Evolutionary conservation across 441 rosid genomes (phyloP).

Genomic region (Bocquillonia castaneifolia): DNA sequence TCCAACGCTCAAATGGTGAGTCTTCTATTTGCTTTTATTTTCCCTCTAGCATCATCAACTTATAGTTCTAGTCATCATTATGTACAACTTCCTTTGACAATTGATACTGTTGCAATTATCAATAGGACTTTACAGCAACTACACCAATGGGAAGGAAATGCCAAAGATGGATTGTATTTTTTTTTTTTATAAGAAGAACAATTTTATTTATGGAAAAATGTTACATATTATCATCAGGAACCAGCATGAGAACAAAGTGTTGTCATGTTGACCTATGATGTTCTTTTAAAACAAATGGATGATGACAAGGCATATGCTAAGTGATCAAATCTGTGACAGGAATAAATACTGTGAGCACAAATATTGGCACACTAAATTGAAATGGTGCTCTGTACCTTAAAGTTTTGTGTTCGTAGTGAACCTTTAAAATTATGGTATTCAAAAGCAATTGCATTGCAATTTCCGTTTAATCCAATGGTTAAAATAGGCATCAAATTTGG

Average conservation of each 20-base stretch:
- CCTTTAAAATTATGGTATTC: not conserved
- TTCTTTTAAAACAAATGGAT: not conserved
- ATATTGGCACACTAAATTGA: not conserved
- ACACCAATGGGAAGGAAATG: not conserved
- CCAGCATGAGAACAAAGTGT: no score
- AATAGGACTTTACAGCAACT: not conserved
- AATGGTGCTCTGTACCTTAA: not conserved
- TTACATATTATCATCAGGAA: no score
- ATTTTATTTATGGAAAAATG: no score
- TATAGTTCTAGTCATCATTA: not conserved
- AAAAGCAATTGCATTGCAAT: not conserved
- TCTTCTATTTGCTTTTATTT: constrained; percentile 19
- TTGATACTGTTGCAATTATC: not conserved
- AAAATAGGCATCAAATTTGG: not conserved
- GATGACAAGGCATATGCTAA: not conserved
- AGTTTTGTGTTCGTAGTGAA: not conserved
- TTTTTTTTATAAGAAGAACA: no score
- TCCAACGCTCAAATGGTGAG: constrained; percentile 80
- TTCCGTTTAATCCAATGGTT: not conserved
- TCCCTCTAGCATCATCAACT: not conserved
- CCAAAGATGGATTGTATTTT: no score
- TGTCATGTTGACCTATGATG: no score
- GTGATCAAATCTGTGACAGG: not conserved
- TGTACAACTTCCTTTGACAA: not conserved
- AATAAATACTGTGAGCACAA: not conserved